phyloP scores from a whole-genome alignment of 768 basidiomycete genomes.

The Neoboletus magnificus region DNA sequence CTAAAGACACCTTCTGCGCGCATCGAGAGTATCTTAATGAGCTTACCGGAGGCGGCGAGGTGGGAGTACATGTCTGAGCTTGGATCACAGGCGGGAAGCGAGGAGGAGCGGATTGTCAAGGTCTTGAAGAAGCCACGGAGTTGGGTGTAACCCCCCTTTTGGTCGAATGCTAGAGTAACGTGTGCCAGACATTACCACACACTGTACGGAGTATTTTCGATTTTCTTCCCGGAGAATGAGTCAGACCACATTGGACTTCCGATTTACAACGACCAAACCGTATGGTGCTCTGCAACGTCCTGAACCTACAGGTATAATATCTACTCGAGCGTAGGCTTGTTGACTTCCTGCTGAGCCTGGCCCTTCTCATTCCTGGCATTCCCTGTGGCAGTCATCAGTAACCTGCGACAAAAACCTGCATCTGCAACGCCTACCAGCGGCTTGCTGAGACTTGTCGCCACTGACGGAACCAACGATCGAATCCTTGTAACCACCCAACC shows the following conservation, averaged over 20 bases:
- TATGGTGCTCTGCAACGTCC: background rate
- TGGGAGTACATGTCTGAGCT: conserved; percentile 89
- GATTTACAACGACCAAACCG: background rate
- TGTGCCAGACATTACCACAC: background rate
- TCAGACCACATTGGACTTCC: background rate
- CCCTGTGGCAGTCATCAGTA: conserved; percentile 32
- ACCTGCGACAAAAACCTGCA: rapidly evolving
- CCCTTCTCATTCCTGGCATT: conserved; percentile 56
- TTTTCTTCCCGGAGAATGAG: background rate
- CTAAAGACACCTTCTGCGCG: conserved; percentile 80
- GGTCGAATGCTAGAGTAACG: too few relatives aligned
- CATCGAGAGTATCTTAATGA: conserved; percentile 90
- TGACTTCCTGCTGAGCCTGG: conserved; percentile 48
- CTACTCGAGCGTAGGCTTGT: conserved; percentile 32
- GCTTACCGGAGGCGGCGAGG: conserved; percentile 78
- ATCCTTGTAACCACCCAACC: conserved; percentile 49
- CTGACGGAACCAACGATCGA: conserved; percentile 51
- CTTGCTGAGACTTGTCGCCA: conserved; percentile 54
- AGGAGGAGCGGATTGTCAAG: conserved; percentile 61
- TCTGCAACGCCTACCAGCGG: conserved; percentile 35
- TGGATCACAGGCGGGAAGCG: conserved; percentile 56
- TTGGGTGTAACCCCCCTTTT: conserved; percentile 44
- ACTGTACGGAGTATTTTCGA: background rate
- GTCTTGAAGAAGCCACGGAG: conserved; percentile 60
- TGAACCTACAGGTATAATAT: background rate